Evolutionary conservation across 2,329 filamentous ascomycete species (phyloP).

Genomic region (Dactylellina cionopaga): DNA sequence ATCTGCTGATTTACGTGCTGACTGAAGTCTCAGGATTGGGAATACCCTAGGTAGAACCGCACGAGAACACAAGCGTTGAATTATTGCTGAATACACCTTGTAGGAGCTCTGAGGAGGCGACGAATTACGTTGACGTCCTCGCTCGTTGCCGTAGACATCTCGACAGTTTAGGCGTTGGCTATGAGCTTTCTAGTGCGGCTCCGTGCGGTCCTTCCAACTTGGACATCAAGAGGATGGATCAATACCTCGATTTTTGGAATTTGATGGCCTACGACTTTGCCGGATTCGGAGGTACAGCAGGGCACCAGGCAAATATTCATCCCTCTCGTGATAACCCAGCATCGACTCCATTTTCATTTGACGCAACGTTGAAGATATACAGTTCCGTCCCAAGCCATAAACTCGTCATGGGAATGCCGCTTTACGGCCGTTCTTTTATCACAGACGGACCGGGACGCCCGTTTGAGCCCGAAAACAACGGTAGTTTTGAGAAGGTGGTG

Average conservation of each 20-base stretch:
- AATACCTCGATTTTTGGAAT: conserved; percentile 77
- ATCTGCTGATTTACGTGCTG: background rate
- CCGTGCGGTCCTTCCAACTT: conserved; percentile 65
- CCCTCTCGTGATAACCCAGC: conserved; percentile 67
- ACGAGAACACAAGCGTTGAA: no score
- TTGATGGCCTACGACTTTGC: no score
- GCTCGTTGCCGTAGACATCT: conserved; percentile 68
- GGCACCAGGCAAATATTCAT: conserved; percentile 84
- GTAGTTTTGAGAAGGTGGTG: conserved; percentile 63
- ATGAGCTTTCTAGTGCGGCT: conserved; percentile 65
- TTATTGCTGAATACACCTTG: background rate
- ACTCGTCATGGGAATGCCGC: conserved; percentile 88
- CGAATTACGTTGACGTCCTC: conserved; percentile 70
- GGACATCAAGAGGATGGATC: conserved; percentile 72
- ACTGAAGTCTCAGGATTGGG: conserved; percentile 19
- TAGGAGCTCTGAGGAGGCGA: conserved; percentile 65
- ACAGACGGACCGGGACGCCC: no score
- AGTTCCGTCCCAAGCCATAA: conserved; percentile 74
- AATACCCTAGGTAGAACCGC: conserved; percentile 12
- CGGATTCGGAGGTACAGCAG: conserved; percentile 82
- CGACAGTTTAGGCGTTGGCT: conserved; percentile 62
- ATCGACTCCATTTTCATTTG: conserved; percentile 81
- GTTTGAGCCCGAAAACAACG: no score
- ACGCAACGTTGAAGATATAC: conserved; percentile 77
- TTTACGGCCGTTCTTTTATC: conserved; percentile 88